Evolutionary conservation across 768 basidiomycete genomes (phyloP).

Genomic region (Boletellus sp.): DNA sequence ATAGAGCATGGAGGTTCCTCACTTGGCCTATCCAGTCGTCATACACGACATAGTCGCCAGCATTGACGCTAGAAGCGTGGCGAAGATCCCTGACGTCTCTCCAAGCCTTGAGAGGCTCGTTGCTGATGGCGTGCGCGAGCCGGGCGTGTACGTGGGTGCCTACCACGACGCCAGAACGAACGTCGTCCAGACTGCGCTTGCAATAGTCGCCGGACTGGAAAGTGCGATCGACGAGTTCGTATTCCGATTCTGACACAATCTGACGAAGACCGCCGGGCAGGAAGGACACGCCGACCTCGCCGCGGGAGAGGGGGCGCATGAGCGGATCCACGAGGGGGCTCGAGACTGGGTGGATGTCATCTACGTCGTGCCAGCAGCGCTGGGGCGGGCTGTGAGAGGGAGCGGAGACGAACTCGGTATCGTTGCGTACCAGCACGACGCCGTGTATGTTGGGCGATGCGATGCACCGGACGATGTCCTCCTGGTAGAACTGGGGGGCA

Average conservation of each 20-base stretch:
- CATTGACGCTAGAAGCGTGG: conserved; percentile 56
- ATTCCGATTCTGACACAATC: conserved; percentile 67
- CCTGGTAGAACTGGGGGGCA: conserved; percentile 53
- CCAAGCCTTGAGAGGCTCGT: conserved; percentile 60
- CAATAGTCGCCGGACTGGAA: conserved; percentile 79
- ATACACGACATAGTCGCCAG: conserved; percentile 78
- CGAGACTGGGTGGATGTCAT: conserved; percentile 52
- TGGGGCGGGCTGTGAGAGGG: conserved; percentile 30
- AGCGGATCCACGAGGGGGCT: conserved; percentile 57
- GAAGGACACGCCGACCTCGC: conserved; percentile 82
- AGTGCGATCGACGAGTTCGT: conserved; percentile 69
- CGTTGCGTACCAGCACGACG: conserved; percentile 58
- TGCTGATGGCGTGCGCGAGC: conserved; percentile 72
- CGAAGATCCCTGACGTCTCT: conserved; percentile 54
- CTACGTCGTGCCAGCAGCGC: conserved; percentile 89
- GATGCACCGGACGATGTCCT: conserved; percentile 59
- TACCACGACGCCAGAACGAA: conserved; percentile 74
- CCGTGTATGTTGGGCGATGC: conserved; percentile 44
- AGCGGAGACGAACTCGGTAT: background rate
- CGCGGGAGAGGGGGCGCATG: conserved; percentile 67
- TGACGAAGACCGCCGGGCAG: conserved; percentile 52
- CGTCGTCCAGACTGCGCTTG: conserved; percentile 72
- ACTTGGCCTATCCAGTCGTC: conserved; percentile 92
- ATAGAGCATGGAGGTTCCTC: conserved; percentile 23
- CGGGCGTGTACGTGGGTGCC: conserved; percentile 58